These are phyloP conservation scores for Chalaropsis thielavioides DNA, from an alignment of 2,329 filamentous ascomycete species.

Conservation along the genomic window DNA sequence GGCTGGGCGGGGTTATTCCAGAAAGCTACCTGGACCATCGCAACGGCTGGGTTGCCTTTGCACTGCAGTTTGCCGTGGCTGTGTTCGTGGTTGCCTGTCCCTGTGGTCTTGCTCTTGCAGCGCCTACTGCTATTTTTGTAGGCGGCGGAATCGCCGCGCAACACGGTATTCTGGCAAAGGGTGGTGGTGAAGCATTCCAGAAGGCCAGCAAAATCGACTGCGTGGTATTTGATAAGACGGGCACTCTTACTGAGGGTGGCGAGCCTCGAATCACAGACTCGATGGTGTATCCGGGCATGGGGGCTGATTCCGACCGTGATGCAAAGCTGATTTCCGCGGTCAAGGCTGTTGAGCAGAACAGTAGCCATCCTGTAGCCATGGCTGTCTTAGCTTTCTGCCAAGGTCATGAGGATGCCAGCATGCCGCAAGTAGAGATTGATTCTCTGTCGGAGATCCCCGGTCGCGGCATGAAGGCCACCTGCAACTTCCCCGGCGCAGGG, in stretches of 20 bases:
- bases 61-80: conserved; percentile 68
- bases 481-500: background rate
- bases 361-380: conserved; percentile 59
- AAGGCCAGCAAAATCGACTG: conserved; percentile 65
- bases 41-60: conserved; percentile 58
- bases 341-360: conserved; percentile 52
- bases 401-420: conserved; percentile 20
- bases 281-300: conserved; percentile 26
- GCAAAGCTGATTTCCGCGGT: conserved; percentile 37
- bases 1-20: conserved; percentile 43
- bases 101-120: conserved; percentile 71
- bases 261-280: conserved; percentile 53
- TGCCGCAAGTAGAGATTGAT: conserved; percentile 23
- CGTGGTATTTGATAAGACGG: conserved; percentile 81
- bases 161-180: conserved; percentile 67
- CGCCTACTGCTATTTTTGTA: conserved; percentile 73
- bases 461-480: conserved; percentile 48
- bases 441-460: conserved; percentile 54
- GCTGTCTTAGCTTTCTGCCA: conserved; percentile 52
- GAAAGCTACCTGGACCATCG: conserved; percentile 39
- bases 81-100: conserved; percentile 81
- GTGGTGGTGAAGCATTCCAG: conserved; percentile 73
- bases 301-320: conserved; percentile 17
- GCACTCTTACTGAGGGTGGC: conserved; percentile 61
- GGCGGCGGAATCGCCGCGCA: conserved; percentile 67